phyloP scores from a whole-genome alignment of 2,329 filamentous ascomycete genomes.

The Domatiomyces globalis region DNA sequence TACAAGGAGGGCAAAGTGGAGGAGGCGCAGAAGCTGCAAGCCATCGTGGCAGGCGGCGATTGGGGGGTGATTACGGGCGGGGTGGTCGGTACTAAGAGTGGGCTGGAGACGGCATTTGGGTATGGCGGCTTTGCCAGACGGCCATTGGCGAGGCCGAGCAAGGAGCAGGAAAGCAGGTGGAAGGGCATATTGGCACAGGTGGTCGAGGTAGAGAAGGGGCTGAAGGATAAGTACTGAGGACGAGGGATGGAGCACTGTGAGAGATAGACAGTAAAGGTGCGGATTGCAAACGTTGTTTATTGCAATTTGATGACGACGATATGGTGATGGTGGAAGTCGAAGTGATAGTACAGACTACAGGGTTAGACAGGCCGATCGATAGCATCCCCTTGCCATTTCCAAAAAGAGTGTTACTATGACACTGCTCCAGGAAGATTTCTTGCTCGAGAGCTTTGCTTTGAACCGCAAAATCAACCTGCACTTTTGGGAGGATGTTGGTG shows the following conservation, averaged over 20 bases:
- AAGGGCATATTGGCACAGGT: conserved; percentile 27
- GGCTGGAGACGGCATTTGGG: conserved; percentile 45
- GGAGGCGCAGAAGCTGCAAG: conserved; percentile 51
- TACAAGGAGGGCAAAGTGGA: conserved; percentile 45
- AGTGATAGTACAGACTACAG: background rate
- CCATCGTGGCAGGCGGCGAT: conserved; percentile 51
- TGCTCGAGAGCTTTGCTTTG: background rate
- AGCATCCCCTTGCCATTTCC: background rate
- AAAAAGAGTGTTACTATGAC: background rate
- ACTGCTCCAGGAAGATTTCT: background rate
- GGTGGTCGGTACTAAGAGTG: conserved; percentile 55
- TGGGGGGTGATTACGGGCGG: conserved; percentile 57
- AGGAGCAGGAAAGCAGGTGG: conserved; percentile 21
- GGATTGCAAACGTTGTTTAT: background rate
- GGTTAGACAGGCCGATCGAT: background rate
- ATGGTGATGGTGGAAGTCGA: background rate
- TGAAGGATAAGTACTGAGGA: conserved; percentile 3
- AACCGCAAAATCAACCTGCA: background rate
- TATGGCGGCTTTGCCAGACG: conserved; percentile 50
- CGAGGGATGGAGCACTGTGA: background rate
- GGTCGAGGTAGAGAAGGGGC: conserved; percentile 25
- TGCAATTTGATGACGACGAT: background rate
- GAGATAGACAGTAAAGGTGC: background rate
- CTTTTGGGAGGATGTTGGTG: background rate
- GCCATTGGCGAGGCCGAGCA: conserved; percentile 39